A percentile compares a stretch with the other conserved stretches of the same genome.
Conservation (phyloP, 106 monocot species). For the Alisma plantagoaquatica region DNA sequence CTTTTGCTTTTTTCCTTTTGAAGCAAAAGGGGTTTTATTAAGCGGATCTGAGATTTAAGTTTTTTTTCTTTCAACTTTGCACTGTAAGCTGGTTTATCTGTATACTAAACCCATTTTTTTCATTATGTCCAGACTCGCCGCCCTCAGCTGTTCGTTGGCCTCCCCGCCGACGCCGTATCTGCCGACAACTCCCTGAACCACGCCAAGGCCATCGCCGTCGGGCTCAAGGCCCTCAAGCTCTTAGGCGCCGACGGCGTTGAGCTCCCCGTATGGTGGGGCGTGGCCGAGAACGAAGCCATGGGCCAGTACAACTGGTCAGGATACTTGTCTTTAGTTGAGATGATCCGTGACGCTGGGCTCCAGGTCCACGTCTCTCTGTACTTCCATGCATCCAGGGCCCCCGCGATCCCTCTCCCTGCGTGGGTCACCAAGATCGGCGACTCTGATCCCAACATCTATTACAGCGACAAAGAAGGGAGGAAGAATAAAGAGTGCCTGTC, state of each 20-base stretch:
- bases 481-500: conserved; percentile 30
- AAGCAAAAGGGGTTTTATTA: too few species aligned
- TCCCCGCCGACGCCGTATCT: conserved; percentile 46
- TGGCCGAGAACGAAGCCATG: conserved; percentile 27
- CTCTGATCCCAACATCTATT: conserved; percentile 37
- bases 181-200: conserved; percentile 32
- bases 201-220: conserved; percentile 32
- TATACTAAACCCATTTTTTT: too few species aligned
- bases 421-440: conserved; percentile 29
- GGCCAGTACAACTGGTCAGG: conserved; percentile 26
- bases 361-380: conserved; percentile 36
- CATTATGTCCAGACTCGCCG: background rate
- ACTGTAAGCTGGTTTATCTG: too few species aligned
- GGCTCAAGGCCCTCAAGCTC: conserved; percentile 56
- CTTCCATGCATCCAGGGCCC: conserved; percentile 16
- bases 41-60: too few species aligned
- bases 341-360: conserved; percentile 43
- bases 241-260: conserved; percentile 56
- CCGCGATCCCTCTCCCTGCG: conserved; percentile 19
- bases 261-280: conserved; percentile 55
- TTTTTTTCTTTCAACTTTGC: too few species aligned
- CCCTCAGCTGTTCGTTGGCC: conserved; percentile 42
- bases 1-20: too few species aligned
- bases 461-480: conserved; percentile 27
- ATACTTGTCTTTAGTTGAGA: conserved; percentile 30